Evolutionary conservation across 2,329 filamentous ascomycete genomes (phyloP), one percentile per base, ranked within the genome.

Genomic region (Talaromyces funiculosus): DNA sequence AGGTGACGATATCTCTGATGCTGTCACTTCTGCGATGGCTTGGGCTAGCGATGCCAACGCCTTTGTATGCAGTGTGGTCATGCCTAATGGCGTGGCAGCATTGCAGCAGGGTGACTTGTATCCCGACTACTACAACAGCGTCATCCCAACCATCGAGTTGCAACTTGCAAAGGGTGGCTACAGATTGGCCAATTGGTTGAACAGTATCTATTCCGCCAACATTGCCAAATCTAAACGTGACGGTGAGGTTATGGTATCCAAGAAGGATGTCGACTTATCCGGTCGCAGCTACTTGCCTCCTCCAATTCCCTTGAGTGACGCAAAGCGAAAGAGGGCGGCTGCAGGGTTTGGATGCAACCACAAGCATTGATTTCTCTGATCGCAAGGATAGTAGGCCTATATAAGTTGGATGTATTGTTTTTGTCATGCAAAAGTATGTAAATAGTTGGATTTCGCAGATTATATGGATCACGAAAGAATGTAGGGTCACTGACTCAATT

Each of bases 31-130:
- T 45, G 40, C 59, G 16, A 64, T 61, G 37, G 18, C 47, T 45
- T 65, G 64, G 64, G 62, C 56, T 18, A 60, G 10, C 26, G 64
- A 66, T 54, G 55, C 63, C 33, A 64, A 63, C 22, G 33, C 53
- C 22, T 40, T 62, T 31, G 63, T 64, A 24, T 65, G 64, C 42
- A 35, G 53, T 40, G 58, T 60, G 31, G 62, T 64, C 38, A 63
- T 65, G 49, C 62, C 64, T 24, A 54, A 43, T 22, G 64, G 64
- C 22, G 22, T 65, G 26, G 43, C 57, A 33, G 65, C 54, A 33
- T 49, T 65, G 8, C n/a, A 55, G n/a, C 45, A 56, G 24, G 51
- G 65, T 24, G 62, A 66, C 56, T 51, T 66, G 9, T 61, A 58
- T 24, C 55, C 54, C 4, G 31, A 63, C 24, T 65, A 66, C 54